phyloP scores from a whole-genome alignment of 2,329 filamentous ascomycete genomes.

The Penicillium sp. region DNA sequence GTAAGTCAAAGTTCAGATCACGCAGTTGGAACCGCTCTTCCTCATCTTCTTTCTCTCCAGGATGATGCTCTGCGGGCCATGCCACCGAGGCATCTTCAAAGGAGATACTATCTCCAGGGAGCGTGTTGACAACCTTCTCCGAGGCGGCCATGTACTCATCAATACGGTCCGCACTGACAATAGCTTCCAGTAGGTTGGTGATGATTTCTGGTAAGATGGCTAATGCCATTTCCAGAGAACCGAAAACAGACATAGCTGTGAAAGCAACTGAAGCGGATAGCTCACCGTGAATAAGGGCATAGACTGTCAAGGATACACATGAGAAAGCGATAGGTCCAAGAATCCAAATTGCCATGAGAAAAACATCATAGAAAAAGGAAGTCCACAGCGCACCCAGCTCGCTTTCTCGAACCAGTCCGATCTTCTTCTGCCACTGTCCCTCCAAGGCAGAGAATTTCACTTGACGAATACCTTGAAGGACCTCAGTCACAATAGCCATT shows the following conservation, averaged over 20 bases:
- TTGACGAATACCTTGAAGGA: constrained; percentile 75
- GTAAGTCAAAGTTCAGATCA: constrained; percentile 66
- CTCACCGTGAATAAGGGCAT: constrained; percentile 62
- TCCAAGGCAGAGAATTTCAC: constrained; percentile 83
- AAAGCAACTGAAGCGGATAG: constrained; percentile 75
- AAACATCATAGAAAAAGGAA: constrained; percentile 64
- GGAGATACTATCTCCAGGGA: constrained; percentile 58
- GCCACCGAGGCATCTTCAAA: constrained; percentile 70
- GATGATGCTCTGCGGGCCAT: constrained; percentile 67
- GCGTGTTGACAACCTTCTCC: constrained; percentile 64
- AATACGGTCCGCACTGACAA: constrained; percentile 71
- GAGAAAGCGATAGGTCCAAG: constrained; percentile 72
- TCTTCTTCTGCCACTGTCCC: constrained; percentile 70
- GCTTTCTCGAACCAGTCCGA: constrained; percentile 62
- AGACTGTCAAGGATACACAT: constrained; percentile 68
- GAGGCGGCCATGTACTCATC: constrained; percentile 69
- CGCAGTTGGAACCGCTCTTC: constrained; percentile 66
- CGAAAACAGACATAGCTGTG: constrained; percentile 71
- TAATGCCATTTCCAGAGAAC: constrained; percentile 69
- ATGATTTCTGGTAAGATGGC: constrained; percentile 72
- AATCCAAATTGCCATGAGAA: constrained; percentile 68
- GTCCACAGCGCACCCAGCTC: constrained; percentile 68
- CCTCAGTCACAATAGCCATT: constrained; percentile 73
- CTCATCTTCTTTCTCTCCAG: constrained; percentile 44
- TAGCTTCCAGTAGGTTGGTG: constrained; percentile 68